Evolutionary conservation across 352 stramenopile genomes (phyloP), one percentile per base, ranked within the genome.

Genomic region (Plasmopara muralis): DNA sequence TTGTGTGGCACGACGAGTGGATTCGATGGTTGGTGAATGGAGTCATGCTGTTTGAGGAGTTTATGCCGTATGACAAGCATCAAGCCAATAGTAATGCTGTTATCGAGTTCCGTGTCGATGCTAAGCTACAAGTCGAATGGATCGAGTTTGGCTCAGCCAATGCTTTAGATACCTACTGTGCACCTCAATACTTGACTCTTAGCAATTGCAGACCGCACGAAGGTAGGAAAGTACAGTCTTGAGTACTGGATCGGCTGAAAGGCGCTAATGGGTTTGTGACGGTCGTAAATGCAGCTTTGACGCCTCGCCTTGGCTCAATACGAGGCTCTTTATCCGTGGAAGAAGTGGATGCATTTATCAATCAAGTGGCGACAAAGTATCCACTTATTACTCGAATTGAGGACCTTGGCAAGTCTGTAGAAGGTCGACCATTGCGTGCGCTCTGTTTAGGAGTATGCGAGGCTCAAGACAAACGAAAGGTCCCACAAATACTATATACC

Each of bases 401-500:
- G 33, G 47, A 73, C 0, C 75, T 93, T 12, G 83, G 83, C 1
- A 47, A 35, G 8, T 89, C 83, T 2, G 60, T 79, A 3, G 68
- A 92, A 51, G 74, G 71, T 3, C 71, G 78, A 16, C 69, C 72
- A 15, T 55, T 93, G 4, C 63, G 72, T 43, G 80, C 81, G 2
- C 64, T 93, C 8, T 93, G 83, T 49, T 18, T 93, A 6, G 83
- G 83, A 6, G 68, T 65, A 0, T 93, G 81, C 38, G 15, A 56
- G 42, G 30, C 37, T 37, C 30, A 37, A n/a, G 40, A 50, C 33
- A 50, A 49, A 6, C 31, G 51, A 20, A 52, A 57, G 15, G 45
- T 68, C 4, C 80, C 83, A 0, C 78, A 90, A 65, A 61, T 71
- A 5, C 71, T 93, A 1, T 93, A 80, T 54, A 93, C 83, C 9